phyloP scores from a whole-genome alignment of 1,284 basidiomycete genomes.

The Calocybe gambosa region DNA sequence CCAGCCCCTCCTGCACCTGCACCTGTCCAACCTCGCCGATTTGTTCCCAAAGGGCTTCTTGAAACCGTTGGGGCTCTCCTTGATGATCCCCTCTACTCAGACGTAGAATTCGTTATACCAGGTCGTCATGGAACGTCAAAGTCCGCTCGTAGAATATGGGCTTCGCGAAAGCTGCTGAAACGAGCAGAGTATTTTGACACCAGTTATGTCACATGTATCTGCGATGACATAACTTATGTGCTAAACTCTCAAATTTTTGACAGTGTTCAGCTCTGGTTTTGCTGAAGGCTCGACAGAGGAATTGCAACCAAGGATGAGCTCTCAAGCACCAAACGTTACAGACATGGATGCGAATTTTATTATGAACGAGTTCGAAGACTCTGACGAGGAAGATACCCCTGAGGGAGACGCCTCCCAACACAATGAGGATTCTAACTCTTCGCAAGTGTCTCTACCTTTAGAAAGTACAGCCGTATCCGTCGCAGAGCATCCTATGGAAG shows the following conservation, averaged over 20 bases:
- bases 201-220: constrained; percentile 33
- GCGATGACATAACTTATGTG: neutral
- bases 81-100: constrained; percentile 77
- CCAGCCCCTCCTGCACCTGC: constrained; percentile 47
- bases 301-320: constrained; percentile 4
- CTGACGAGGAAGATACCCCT: constrained; percentile 55
- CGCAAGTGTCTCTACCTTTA: constrained; percentile 10
- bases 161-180: constrained; percentile 61
- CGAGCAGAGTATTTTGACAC: constrained; percentile 73
- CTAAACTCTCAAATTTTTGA: neutral
- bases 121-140: constrained; percentile 34
- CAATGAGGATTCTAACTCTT: constrained; percentile 17
- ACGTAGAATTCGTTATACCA: constrained; percentile 74
- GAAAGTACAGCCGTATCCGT: constrained; percentile 8
- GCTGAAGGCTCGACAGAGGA: constrained; percentile 39
- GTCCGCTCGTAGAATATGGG: constrained; percentile 50
- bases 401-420: constrained; percentile 25
- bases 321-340: constrained; percentile 10
- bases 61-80: constrained; percentile 69
- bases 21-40: constrained; percentile 39
- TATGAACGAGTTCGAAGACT: constrained; percentile 47
- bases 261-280: constrained; percentile 70
- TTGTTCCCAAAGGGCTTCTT: constrained; percentile 57
- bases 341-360: constrained; percentile 20
- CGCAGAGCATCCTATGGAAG: constrained; percentile 17